These are phyloP conservation scores for Phytophthora macrochlamydospora DNA, from an alignment of 352 stramenopile species.

Conservation along the genomic window DNA sequence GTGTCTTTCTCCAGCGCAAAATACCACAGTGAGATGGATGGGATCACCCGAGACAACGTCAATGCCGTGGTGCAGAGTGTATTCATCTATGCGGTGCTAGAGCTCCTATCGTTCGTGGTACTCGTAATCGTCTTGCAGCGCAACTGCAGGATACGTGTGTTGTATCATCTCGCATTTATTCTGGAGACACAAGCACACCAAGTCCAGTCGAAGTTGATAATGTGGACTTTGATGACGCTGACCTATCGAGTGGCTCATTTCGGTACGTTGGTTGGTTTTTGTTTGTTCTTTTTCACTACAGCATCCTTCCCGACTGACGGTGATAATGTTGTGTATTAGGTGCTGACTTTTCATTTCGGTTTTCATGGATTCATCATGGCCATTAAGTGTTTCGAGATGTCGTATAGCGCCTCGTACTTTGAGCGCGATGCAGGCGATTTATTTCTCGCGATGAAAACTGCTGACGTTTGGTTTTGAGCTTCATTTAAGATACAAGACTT, in stretches of 20 bases:
- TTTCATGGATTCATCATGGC: not conserved
- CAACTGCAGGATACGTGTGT: constrained; percentile 4
- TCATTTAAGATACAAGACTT: too few species aligned
- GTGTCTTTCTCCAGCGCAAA: not conserved
- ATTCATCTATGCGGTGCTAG: constrained; percentile 19
- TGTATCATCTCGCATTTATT: constrained; percentile 25
- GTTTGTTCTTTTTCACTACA: not conserved
- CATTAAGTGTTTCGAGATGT: not conserved
- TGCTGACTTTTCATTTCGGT: constrained; percentile 6
- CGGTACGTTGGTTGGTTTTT: not conserved
- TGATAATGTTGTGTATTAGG: not conserved
- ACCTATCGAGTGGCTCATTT: constrained; percentile 2
- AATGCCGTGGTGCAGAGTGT: constrained; percentile 7
- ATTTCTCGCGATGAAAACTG: too few species aligned
- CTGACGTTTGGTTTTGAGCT: too few species aligned
- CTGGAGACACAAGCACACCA: constrained; percentile 18
- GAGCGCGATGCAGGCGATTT: not conserved
- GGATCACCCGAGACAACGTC: not conserved
- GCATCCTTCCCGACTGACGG: too few species aligned
- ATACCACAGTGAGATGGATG: constrained; percentile 23
- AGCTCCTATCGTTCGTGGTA: constrained; percentile 19
- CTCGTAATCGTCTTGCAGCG: constrained; percentile 10
- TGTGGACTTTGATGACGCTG: constrained; percentile 10
- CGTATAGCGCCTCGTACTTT: not conserved
- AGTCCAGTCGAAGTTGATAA: constrained; percentile 7